Evolutionary conservation across 148 eudicot genomes (phyloP), one percentile per base, ranked within the genome.

Genomic region (Talinum fruticosum): DNA sequence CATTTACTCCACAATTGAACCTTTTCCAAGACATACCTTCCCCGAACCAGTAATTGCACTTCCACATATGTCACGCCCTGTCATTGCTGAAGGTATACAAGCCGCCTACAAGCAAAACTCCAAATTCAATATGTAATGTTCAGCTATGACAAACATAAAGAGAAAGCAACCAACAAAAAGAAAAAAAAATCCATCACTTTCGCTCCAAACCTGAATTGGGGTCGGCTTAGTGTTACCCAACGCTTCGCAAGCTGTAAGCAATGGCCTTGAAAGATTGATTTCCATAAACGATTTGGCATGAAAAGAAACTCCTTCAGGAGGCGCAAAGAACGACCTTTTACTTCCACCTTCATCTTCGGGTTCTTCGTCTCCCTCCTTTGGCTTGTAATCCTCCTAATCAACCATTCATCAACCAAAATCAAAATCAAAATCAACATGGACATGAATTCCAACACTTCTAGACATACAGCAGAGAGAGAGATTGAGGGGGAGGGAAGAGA

Each of bases 1-100:
- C 23, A 41, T 41, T 10, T 34, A 12, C 28, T 24, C 78, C 12
- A 36, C 30, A 72, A 62, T 6, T 29, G 32, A 35, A 53, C 8
- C 19, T 23, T n/a, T 44, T n/a, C 72, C 37, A 49, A 29, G 23
- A 29, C 19, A 51, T 87, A 92, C 99, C 92, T 95, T 61, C 98
- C 98, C 59, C n/a, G 98, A 92, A 80, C 98, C 98, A 49, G 98
- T 95, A 68, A 92, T 83, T 34, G 98, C 98, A 84, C 98, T 95
- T 35, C 93, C 97, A 70, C 98, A 95, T 69, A 95, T 95, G 75
- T 95, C 98, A 29, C 96, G 98, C 41, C 97, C 98, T n/a, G 88
- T 80, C 83, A 95, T 78, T 0, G 99, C 99, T 72, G 89, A 67
- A 2, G 99, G 99, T 85, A 95, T 78, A 79, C 99, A 95, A 45